Evolutionary conservation across 2,329 filamentous ascomycete genomes (phyloP).

Genomic region (Ceratocystis ficicola): DNA sequence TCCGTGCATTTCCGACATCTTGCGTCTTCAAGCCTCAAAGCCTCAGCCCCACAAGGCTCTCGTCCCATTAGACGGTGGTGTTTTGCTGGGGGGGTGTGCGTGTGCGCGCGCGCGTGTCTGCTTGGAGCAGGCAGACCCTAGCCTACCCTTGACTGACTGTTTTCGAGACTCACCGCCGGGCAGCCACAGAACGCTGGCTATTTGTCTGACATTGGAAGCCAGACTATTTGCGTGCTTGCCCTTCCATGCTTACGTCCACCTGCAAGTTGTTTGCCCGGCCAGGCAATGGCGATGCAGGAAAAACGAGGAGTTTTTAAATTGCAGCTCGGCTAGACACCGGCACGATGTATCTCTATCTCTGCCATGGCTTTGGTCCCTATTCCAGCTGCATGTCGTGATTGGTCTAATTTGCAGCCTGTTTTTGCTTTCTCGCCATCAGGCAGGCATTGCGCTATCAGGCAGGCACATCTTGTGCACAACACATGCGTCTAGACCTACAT

Average conservation of each 20-base stretch:
- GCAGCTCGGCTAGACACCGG: neutral
- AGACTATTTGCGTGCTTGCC: neutral
- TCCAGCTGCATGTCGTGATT: too few species aligned
- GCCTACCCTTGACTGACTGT: neutral
- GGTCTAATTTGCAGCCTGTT: neutral
- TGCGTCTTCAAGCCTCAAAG: neutral
- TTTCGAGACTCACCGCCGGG: slow-evolving; percentile 14
- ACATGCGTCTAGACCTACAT: neutral
- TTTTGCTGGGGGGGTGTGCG: neutral
- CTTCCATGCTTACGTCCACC: slow-evolving; percentile 3
- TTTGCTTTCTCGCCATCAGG: neutral
- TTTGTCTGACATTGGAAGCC: neutral
- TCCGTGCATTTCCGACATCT: neutral
- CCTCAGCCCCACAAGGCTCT: too few species aligned
- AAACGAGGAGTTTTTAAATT: neutral
- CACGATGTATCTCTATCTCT: neutral
- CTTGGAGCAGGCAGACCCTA: neutral
- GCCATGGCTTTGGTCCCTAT: neutral
- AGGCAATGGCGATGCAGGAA: neutral
- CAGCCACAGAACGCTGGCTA: slow-evolving; percentile 5
- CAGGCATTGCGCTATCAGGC: neutral
- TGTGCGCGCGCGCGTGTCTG: neutral
- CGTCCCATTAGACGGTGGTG: neutral
- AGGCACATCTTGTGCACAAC: neutral
- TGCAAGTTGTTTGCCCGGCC: neutral